Evolutionary conservation across 257 asterid genomes (phyloP), one percentile per base, ranked within the genome.

Genomic region (Lithospermum erythrorhizon): DNA sequence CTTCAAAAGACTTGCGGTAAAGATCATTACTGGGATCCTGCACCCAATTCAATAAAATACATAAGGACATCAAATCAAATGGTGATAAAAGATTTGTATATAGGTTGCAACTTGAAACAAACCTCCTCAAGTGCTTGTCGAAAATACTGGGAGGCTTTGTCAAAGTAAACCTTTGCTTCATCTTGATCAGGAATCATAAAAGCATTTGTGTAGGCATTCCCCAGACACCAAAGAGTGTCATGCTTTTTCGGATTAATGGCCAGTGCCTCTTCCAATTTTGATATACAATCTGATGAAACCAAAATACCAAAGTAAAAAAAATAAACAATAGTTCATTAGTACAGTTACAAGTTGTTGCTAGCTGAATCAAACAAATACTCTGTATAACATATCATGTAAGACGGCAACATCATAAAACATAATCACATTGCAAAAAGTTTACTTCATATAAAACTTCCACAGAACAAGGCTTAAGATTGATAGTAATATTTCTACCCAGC

Each of bases 11-110:
- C 71, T 84, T 87, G 64, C 62, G 83, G 57, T 87, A 91, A 18
- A 87, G 93, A 4, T 85, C 94, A 70, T 91, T 87, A 21, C 53
- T 35, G 51, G 95, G 98, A 64, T 85, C 94, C 96, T 91, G 87
- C 81, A 75, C 30, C n/a, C 37, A 51, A 57, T 25, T 14, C 48
- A 41, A 41, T 9, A 9, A 0, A 41, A 41, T 9, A 1, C 48
- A 41, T 41, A 9, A 41, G 3, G 1, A 41, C 17, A 41, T 3
- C 41, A 32, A 41, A 41, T 9, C 48, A 9, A 41, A 9, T 41
- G 10, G 16, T 9, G 10, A 41, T 2, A 41, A 41, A 32, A 41
- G 48, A 41, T 4, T 41, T 16, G 9, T 11, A 16, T 13, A 41
- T 41, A 41, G 45, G 20, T 37, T 41, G 48, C 25, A 53, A 60